Base-by-base conservation (phyloP, 305 asterid species). In the Fraxinus xanthoxyloides region DNA sequence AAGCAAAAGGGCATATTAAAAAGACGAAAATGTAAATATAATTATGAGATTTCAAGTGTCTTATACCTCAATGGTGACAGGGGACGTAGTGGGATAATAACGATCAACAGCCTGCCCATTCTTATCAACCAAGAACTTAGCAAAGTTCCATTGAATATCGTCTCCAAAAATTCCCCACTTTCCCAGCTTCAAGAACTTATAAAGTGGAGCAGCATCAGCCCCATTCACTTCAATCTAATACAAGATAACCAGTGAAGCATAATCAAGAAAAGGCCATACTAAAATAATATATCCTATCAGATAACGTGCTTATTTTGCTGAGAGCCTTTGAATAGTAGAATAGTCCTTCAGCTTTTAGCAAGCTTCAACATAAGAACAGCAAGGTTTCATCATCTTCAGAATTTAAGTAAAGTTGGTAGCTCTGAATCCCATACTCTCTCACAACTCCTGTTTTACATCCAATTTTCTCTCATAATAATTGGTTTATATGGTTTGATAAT, bases 131-230 rank as follows among this genome's bases (percentile, higher is more conserved):
- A 93, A 88, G 89, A 95, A 95, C 89, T 92, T 93, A 0, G 96
- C 89, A 2, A 95, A 95, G 56, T 95, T 95, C 98, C 98, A 95
- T 85, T 95, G 96, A 63, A 93, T 89, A 82, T 91, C 92, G 4
- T 92, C 96, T 21, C 97, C 92, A 65, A 95, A 80, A 72, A 95
- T 85, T 46, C 94, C 97, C 96, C 98, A 89, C 54, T 92, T 92
- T 23, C 94, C 95, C 77, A 82, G 65, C 90, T 90, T 95, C 89
- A 93, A 86, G 85, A 92, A 92, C 91, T 90, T 91, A 89, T 95
- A 93, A 23, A 93, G 59, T 15, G 95, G 97, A 72, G 94, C 89
- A 74, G 93, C 77, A 69, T 81, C 79, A 17, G 79, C 84, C 2
- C 97, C 98, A 75, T 95, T 95, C 85, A 93, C 98, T 79, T 95